These are phyloP conservation scores for Trichophyton mentagrophytes DNA, from an alignment of 2,329 filamentous ascomycete species.

Conservation along the genomic window DNA sequence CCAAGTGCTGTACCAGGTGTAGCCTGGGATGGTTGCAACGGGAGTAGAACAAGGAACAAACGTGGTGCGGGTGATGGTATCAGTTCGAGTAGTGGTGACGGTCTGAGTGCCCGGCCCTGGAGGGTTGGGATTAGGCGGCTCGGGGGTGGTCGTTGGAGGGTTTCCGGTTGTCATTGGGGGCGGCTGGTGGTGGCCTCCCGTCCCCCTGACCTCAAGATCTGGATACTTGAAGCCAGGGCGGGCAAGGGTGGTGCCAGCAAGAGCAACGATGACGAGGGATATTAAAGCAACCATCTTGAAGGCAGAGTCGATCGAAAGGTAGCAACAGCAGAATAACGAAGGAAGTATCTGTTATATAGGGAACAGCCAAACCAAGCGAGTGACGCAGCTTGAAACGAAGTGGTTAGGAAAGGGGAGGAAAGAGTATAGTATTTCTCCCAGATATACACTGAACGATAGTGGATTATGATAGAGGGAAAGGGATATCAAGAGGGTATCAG, in stretches of 20 bases:
- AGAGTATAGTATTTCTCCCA: neutral
- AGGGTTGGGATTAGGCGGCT: neutral
- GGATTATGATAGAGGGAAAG: neutral
- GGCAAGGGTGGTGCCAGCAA: conserved; percentile 1
- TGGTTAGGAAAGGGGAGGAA: neutral
- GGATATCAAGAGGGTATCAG: neutral
- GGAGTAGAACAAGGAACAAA: conserved; percentile 26
- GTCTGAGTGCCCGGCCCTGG: neutral
- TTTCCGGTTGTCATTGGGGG: conserved; percentile 1
- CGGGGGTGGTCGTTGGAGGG: neutral
- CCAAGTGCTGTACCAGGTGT: conserved; percentile 26
- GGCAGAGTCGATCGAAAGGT: neutral
- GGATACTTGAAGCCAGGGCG: neutral
- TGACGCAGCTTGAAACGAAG: neutral
- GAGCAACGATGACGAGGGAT: neutral
- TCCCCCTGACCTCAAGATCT: neutral
- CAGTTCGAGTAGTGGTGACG: conserved; percentile 15
- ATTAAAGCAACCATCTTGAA: conserved; percentile 1
- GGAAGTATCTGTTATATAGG: neutral
- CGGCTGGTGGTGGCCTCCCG: neutral
- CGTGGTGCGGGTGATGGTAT: conserved; percentile 21
- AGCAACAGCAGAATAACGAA: neutral
- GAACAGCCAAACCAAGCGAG: neutral
- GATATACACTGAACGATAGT: conserved; percentile 2
- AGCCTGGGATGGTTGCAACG: conserved; percentile 17